Conservation (phyloP, 2,329 filamentous ascomycete species). For the Fusarium nelsonii region DNA sequence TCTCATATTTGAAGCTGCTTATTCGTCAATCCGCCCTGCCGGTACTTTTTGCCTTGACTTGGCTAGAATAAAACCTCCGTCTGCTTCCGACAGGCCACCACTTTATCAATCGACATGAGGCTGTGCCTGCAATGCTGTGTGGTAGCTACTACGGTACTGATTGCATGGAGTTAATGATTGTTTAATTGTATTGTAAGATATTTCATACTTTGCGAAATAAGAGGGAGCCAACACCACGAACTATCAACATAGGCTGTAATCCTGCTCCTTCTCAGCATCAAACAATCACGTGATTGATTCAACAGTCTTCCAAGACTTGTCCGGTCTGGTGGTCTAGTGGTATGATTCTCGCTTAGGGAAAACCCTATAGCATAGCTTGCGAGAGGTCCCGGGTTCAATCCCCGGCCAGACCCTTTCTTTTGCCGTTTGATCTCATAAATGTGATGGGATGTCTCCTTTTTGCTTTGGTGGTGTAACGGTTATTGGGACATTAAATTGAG, state of each 20-base stretch:
- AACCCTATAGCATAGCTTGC: slow-evolving; percentile 55
- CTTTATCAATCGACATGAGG: not conserved
- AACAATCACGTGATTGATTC: slow-evolving; percentile 21
- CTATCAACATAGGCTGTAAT: rapidly evolving
- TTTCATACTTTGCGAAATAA: not conserved
- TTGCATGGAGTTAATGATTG: not conserved
- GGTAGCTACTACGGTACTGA: not conserved
- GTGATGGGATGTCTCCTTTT: not conserved
- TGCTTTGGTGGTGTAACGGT: not conserved
- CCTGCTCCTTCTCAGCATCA: rapidly evolving
- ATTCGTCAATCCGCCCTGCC: slow-evolving; percentile 1
- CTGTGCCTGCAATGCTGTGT: not conserved
- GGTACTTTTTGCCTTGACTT: not conserved
- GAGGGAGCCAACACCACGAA: not conserved
- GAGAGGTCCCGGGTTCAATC: slow-evolving; percentile 63
- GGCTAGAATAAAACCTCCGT: not conserved
- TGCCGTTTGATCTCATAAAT: not conserved
- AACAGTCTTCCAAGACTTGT: slow-evolving; percentile 51
- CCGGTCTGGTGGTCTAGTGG: slow-evolving; percentile 71
- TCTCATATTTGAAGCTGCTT: not conserved
- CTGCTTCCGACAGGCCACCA: not conserved
- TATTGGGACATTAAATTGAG: not conserved
- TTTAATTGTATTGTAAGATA: too few relatives aligned
- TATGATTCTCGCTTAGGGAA: slow-evolving; percentile 79
- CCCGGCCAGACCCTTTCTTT: slow-evolving; percentile 57